Percentiles rank a stretch among this genome's conserved stretches.
Conservation (phyloP, 257 asterid species). For the Solanum bulbocastanum region DNA sequence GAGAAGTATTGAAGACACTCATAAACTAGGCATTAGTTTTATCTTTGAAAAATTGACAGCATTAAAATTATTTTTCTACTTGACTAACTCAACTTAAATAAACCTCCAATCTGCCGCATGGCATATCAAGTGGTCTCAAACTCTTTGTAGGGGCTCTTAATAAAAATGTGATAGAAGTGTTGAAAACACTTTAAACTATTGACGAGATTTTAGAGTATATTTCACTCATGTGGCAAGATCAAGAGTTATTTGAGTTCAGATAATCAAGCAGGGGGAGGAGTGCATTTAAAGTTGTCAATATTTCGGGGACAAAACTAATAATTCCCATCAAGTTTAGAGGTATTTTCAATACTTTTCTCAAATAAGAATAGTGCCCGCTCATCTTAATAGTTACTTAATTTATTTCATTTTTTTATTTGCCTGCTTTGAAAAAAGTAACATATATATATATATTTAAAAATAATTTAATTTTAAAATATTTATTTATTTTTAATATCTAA, state of each 20-base stretch:
- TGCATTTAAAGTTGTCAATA: not conserved
- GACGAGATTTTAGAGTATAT: not conserved
- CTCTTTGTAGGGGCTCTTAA: not conserved
- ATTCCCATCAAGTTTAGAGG: not conserved
- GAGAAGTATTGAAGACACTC: no score
- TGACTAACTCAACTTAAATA: not conserved
- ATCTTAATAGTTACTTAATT: not conserved
- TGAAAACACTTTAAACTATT: not conserved
- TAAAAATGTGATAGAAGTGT: not conserved
- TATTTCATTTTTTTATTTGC: not conserved
- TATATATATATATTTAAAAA: no score
- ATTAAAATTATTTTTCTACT: no score
- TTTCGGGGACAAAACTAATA: no score
- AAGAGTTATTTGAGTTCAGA: not conserved
- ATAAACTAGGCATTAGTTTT: not conserved
- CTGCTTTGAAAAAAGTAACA: not conserved
- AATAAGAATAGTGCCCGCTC: not conserved
- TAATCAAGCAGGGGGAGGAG: no score
- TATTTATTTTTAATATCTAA: not conserved
- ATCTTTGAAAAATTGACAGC: no score
- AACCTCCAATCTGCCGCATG: fast-evolving
- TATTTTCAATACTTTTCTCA: not conserved
- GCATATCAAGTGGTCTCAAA: not conserved
- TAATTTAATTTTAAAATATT: no score
- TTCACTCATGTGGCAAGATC: not conserved